Evolutionary conservation across 1,284 basidiomycete species (phyloP).

Genomic region (Marasmius sp.): DNA sequence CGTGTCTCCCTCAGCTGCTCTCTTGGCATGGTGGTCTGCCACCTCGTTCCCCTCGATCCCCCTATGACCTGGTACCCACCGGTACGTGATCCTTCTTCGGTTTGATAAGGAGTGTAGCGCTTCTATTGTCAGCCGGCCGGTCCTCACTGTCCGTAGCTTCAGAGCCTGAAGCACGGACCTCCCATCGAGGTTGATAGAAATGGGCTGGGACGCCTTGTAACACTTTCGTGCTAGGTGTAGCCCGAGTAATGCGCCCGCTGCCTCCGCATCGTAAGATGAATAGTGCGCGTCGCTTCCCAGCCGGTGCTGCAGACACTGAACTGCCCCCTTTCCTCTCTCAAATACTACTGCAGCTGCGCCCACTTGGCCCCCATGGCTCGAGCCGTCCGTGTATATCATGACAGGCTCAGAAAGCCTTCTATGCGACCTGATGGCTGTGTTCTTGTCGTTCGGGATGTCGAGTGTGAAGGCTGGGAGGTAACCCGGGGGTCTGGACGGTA

Average conservation of each 20-base stretch:
- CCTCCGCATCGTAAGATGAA: slow-evolving; percentile 25
- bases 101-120: slow-evolving; percentile 5
- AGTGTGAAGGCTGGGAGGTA: background rate
- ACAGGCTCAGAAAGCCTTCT: slow-evolving; percentile 2
- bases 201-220: background rate
- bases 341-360: slow-evolving; percentile 25
- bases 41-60: slow-evolving; percentile 24
- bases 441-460: background rate
- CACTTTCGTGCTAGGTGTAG: slow-evolving; percentile 12
- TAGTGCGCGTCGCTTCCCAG: slow-evolving; percentile 17
- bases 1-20: slow-evolving; percentile 19
- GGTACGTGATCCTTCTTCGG: background rate
- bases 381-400: slow-evolving; percentile 27
- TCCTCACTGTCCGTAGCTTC: background rate
- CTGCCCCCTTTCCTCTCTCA: background rate
- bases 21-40: slow-evolving; percentile 27
- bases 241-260: slow-evolving; percentile 21
- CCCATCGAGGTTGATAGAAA: slow-evolving; percentile 1
- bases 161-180: background rate
- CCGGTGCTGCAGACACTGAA: slow-evolving; percentile 6
- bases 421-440: background rate
- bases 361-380: slow-evolving; percentile 14
- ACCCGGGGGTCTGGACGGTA: slow-evolving; percentile 9
- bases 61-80: slow-evolving; percentile 26
- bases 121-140: slow-evolving; percentile 20